phyloP scores from a whole-genome alignment of 148 eudicot species.

The Vaccinium macrocarpon region DNA sequence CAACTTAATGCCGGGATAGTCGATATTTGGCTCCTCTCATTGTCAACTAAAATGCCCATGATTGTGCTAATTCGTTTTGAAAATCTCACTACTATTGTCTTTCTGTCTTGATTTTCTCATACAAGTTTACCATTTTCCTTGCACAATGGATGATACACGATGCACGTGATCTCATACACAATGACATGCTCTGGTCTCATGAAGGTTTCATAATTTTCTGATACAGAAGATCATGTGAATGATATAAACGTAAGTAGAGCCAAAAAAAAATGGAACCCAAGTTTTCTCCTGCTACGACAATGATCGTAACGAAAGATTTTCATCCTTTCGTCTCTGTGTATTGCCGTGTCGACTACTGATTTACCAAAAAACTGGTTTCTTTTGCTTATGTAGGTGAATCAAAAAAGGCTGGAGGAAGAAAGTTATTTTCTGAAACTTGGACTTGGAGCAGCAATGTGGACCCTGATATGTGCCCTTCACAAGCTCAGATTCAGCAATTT shows the following conservation, averaged over 20 bases:
- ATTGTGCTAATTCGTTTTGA: background rate
- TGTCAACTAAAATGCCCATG: background rate
- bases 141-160: background rate
- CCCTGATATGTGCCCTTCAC: background rate
- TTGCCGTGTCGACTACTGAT: background rate
- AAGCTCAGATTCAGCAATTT: background rate
- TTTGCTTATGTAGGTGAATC: background rate
- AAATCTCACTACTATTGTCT: background rate
- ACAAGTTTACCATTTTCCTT: background rate
- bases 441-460: background rate
- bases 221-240: background rate
- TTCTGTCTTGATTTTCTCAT: background rate
- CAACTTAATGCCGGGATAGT: background rate
- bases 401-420: background rate
- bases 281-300: background rate
- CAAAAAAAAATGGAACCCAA: background rate
- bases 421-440: background rate
- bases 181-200: background rate
- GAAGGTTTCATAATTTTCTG: background rate
- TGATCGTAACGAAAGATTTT: background rate
- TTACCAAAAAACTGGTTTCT: background rate
- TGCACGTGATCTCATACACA: background rate
- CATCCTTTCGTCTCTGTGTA: background rate
- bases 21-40: background rate
- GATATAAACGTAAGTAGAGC: background rate